Evolutionary conservation across 768 basidiomycete species (phyloP).

Genomic region (Agrocybe praecox): DNA sequence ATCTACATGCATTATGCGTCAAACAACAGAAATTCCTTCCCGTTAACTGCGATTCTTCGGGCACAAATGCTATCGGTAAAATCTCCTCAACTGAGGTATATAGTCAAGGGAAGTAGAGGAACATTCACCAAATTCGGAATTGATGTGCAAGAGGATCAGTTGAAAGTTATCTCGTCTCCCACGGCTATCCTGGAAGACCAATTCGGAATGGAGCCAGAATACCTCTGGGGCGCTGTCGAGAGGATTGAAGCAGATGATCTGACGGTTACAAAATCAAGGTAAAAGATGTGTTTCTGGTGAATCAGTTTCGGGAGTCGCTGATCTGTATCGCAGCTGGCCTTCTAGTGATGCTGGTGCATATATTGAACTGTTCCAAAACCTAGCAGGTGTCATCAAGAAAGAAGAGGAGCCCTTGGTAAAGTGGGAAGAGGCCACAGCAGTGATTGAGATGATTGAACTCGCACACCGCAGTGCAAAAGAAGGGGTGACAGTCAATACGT

Average conservation of each 20-base stretch:
- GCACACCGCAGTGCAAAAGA: slow-evolving; percentile 68
- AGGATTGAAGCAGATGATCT: slow-evolving; percentile 51
- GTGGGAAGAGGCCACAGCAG: slow-evolving; percentile 72
- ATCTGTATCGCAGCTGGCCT: slow-evolving; percentile 53
- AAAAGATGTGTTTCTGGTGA: slow-evolving; percentile 13
- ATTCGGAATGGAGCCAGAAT: slow-evolving; percentile 66
- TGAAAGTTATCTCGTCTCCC: slow-evolving; percentile 56
- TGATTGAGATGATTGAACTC: slow-evolving; percentile 79
- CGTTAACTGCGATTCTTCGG: slow-evolving; percentile 67
- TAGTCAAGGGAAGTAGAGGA: slow-evolving; percentile 72
- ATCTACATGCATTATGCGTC: slow-evolving; percentile 53
- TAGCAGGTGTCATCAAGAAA: slow-evolving; percentile 62
- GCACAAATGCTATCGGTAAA: slow-evolving; percentile 72
- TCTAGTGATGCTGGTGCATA: slow-evolving; percentile 62
- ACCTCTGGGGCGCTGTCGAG: slow-evolving; percentile 65
- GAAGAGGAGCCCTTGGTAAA: slow-evolving; percentile 60
- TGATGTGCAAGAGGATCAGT: slow-evolving; percentile 79
- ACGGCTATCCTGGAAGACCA: slow-evolving; percentile 41
- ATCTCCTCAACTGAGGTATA: slow-evolving; percentile 68
- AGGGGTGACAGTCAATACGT: slow-evolving; percentile 40
- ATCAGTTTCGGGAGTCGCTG: neutral
- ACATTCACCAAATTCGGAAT: slow-evolving; percentile 76
- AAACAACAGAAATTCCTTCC: slow-evolving; percentile 43
- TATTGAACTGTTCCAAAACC: slow-evolving; percentile 61
- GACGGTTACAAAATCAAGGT: slow-evolving; percentile 38